phyloP scores from a whole-genome alignment of 2,329 filamentous ascomycete genomes.

The Akanthomyces muscarius region DNA sequence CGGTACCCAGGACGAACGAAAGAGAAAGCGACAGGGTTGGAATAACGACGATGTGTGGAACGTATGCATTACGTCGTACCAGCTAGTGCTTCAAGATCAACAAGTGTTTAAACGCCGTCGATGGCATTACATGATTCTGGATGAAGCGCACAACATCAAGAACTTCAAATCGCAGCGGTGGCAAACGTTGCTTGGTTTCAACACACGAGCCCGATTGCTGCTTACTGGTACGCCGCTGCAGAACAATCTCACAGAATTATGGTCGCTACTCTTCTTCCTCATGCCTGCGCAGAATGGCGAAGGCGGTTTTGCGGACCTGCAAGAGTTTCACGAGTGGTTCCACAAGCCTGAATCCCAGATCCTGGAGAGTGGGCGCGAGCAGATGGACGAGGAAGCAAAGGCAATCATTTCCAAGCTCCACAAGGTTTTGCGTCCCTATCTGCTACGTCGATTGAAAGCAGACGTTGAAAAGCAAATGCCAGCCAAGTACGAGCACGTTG shows the following conservation, averaged over 20 bases:
- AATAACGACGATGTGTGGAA: conserved; percentile 92
- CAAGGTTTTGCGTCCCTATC: conserved; percentile 86
- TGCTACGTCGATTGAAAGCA: conserved; percentile 85
- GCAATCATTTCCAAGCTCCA: conserved; percentile 91
- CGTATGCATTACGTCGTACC: conserved; percentile 96
- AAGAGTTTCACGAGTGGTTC: conserved; percentile 95
- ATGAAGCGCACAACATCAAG: conserved; percentile 99
- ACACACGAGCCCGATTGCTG: conserved; percentile 80
- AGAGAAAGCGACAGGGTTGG: conserved; percentile 88
- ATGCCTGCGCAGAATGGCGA: conserved; percentile 87
- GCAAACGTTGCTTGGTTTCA: conserved; percentile 92
- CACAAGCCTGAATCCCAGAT: conserved; percentile 94
- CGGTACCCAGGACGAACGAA: conserved; percentile 86
- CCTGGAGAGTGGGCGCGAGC: conserved; percentile 86
- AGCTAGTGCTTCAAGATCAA: conserved; percentile 90
- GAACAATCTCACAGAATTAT: conserved; percentile 94
- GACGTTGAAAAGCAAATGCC: conserved; percentile 99
- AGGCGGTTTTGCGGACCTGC: conserved; percentile 88
- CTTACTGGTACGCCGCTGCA: conserved; percentile 93
- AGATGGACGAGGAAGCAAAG: conserved; percentile 90
- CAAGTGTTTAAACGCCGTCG: conserved; percentile 86
- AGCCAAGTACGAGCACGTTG: conserved; percentile 93
- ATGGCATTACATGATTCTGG: conserved; percentile 98
- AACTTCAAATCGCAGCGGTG: conserved; percentile 98
- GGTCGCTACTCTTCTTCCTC: conserved; percentile 94